Conservation (phyloP, 768 basidiomycete genomes). For the Hirschioporus abietinus region DNA sequence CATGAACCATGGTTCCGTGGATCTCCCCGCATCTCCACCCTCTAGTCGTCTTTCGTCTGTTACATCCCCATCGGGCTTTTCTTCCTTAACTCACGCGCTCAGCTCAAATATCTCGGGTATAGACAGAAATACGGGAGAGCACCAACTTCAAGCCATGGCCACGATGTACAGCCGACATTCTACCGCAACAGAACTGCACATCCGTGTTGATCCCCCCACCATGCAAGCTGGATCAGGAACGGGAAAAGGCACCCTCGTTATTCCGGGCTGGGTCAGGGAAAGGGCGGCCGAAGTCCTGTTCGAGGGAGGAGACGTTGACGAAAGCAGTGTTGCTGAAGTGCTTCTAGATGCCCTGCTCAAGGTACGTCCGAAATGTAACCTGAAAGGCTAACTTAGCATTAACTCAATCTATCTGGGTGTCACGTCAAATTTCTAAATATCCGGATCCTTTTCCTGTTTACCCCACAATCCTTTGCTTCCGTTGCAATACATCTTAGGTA, state of each 20-base stretch:
- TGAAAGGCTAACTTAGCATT: constrained; percentile 3
- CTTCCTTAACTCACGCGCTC: constrained; percentile 36
- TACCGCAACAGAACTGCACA: constrained; percentile 66
- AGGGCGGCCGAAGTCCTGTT: constrained; percentile 88
- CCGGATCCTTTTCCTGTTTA: neutral
- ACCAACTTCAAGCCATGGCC: constrained; percentile 58
- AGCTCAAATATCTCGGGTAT: constrained; percentile 18
- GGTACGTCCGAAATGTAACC: constrained; percentile 33
- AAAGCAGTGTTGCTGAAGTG: constrained; percentile 76
- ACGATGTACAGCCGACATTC: constrained; percentile 72
- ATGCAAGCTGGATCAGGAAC: constrained; percentile 49
- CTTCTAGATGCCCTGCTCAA: constrained; percentile 77
- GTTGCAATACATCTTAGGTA: constrained; percentile 41
- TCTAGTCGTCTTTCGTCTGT: constrained; percentile 45
- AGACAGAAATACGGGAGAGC: constrained; percentile 33
- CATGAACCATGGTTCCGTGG: neutral
- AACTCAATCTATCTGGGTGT: neutral
- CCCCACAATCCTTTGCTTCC: neutral
- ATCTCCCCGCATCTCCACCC: constrained; percentile 23
- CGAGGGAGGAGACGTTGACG: constrained; percentile 84
- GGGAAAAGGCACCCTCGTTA: constrained; percentile 69
- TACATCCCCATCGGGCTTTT: constrained; percentile 55
- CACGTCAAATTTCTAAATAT: neutral
- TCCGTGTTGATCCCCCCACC: constrained; percentile 62
- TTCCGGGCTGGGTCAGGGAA: constrained; percentile 96